Conservation (phyloP, 371 early-diverging fungal genomes). For the Syncephalastrum contaminatum region DNA sequence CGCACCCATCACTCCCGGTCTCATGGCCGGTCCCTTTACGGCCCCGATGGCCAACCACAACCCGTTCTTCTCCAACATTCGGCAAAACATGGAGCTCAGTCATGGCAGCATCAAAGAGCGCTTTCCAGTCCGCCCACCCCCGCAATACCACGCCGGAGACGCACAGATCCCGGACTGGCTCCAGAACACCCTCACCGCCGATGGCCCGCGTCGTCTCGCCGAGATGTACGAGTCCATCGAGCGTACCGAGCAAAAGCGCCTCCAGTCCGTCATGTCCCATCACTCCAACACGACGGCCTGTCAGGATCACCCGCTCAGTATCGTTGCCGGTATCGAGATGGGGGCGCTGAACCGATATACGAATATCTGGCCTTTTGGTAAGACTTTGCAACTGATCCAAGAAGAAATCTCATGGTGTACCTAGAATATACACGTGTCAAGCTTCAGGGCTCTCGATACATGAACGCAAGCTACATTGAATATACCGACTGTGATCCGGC, state of each 20-base stretch:
- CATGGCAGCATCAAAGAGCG: constrained; percentile 27
- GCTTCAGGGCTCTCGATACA: constrained; percentile 55
- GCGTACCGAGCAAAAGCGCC: constrained; percentile 57
- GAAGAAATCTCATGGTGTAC: neutral
- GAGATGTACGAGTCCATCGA: constrained; percentile 51
- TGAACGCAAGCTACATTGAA: constrained; percentile 71
- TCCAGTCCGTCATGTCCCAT: constrained; percentile 60
- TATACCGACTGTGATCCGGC: constrained; percentile 23
- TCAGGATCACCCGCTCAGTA: constrained; percentile 55
- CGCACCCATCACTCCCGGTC: constrained; percentile 16
- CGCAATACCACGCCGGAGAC: constrained; percentile 16
- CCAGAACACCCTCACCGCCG: constrained; percentile 15
- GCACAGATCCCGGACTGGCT: constrained; percentile 28
- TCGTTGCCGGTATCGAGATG: constrained; percentile 66
- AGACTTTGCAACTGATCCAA: neutral
- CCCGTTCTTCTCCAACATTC: constrained; percentile 40
- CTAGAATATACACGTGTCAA: constrained; percentile 57
- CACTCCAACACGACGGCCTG: constrained; percentile 42
- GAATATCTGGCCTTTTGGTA: constrained; percentile 78
- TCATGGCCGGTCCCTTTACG: constrained; percentile 26
- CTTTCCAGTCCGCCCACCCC: constrained; percentile 24
- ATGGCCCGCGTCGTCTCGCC: constrained; percentile 35
- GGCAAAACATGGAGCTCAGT: constrained; percentile 31
- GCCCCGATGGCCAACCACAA: constrained; percentile 41
- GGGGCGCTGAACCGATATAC: constrained; percentile 73